Conservation (phyloP, 2,329 filamentous ascomycete species). For the Thielaviopsis euricoi region DNA sequence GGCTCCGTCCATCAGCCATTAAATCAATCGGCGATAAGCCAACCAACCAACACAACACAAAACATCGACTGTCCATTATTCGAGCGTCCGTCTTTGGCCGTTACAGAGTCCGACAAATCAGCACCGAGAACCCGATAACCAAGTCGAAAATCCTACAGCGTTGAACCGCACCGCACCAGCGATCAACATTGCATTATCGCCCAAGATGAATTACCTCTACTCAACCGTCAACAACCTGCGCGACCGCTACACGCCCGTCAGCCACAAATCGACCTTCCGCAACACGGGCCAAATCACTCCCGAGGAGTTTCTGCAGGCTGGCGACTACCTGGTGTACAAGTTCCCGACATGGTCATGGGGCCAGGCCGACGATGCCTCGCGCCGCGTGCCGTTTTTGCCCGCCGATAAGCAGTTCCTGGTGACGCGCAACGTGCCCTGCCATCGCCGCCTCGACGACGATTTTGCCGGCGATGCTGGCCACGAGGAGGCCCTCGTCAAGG, state of each 20-base stretch:
- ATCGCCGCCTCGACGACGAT: constrained; percentile 78
- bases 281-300: constrained; percentile 89
- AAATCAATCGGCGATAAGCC: too few species aligned
- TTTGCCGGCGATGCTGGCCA: constrained; percentile 78
- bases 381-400: constrained; percentile 68
- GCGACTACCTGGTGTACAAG: constrained; percentile 97
- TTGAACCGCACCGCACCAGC: too few species aligned
- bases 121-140: too few species aligned
- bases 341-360: constrained; percentile 98
- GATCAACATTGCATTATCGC: too few species aligned
- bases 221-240: constrained; percentile 84
- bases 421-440: constrained; percentile 85
- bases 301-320: constrained; percentile 88
- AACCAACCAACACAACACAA: too few species aligned
- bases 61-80: too few species aligned
- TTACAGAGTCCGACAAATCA: too few species aligned
- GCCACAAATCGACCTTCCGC: constrained; percentile 84
- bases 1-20: too few species aligned
- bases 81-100: too few species aligned
- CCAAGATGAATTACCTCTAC: constrained; percentile 76
- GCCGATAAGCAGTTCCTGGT: constrained; percentile 88
- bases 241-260: constrained; percentile 79
- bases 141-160: too few species aligned
- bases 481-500: constrained; percentile 72
- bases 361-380: constrained; percentile 65